These are phyloP conservation scores for Diplocarpon mali DNA, from an alignment of 2,329 filamentous ascomycete genomes.

Conservation along the genomic window DNA sequence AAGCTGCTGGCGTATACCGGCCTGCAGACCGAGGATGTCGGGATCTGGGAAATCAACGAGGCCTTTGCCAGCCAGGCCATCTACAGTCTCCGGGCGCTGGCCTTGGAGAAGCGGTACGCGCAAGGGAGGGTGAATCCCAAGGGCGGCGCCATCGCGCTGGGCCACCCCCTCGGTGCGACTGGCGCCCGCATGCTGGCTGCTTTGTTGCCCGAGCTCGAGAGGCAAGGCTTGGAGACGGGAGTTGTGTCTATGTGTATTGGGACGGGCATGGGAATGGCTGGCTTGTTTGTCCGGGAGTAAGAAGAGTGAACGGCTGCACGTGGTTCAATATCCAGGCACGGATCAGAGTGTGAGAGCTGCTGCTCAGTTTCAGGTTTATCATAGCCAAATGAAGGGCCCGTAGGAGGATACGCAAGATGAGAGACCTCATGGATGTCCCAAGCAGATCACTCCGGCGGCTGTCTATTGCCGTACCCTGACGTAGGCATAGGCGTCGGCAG, in stretches of 20 bases:
- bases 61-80: slow-evolving; percentile 56
- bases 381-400: too few relatives aligned
- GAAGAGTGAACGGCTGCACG: too few relatives aligned
- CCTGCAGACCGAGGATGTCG: slow-evolving; percentile 56
- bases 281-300: slow-evolving; percentile 54
- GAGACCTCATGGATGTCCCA: too few relatives aligned
- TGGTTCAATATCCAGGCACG: too few relatives aligned
- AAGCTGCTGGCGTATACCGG: slow-evolving; percentile 62
- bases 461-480: too few relatives aligned
- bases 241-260: slow-evolving; percentile 88
- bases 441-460: too few relatives aligned
- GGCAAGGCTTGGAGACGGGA: slow-evolving; percentile 61
- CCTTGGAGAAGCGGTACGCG: slow-evolving; percentile 50
- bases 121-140: slow-evolving; percentile 74
- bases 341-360: too few relatives aligned
- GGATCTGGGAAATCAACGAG: slow-evolving; percentile 92
- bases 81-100: slow-evolving; percentile 61
- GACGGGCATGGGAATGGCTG: slow-evolving; percentile 70
- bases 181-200: slow-evolving; percentile 65
- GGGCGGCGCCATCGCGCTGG: slow-evolving; percentile 87
- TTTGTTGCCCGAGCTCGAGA: slow-evolving; percentile 54
- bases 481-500: too few relatives aligned
- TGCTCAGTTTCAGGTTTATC: too few relatives aligned
- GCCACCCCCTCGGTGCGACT: slow-evolving; percentile 83
- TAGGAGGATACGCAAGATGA: too few relatives aligned